Base-by-base conservation (phyloP, 2,329 filamentous ascomycete species). In the Helicocarpus griseus region DNA sequence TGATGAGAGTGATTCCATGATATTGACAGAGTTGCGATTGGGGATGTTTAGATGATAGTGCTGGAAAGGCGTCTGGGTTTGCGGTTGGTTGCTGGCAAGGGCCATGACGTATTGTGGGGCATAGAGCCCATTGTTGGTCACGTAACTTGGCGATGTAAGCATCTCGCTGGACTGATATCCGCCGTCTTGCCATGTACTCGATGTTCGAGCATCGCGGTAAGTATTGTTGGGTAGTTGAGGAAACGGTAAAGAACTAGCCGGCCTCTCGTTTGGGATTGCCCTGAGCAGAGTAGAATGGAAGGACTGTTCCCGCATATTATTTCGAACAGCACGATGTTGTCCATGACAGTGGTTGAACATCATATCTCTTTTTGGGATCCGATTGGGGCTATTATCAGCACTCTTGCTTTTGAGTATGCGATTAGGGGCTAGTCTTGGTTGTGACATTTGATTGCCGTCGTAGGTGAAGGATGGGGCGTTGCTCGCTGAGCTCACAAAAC, bases 371-470 rank as follows among this genome's bases (percentile, higher is more conserved):
- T 63, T 63, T 49, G 50, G 56, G 35, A 59, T 56, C 21, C 64
- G 58, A 8, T 80, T 75, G 14, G 84, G 84, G 65, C 84, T 87
- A 68, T 80, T 87, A 72, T 74, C 85, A 57, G 82, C 78, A 65
- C 83, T 86, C 57, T 71, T 78, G 11, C 83, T 81, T 66, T 87
- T 87, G 51, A 69, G 69, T 38, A 87, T 73, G 54, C 82, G 62
- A 31, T 49, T 33, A 33, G 36, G 13, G 21, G 31, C 13, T 24
- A 19, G 21, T 47, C 19, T 29, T 46, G 19, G 44, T 22, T 36
- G 19, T 24, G 44, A 24, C 19, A 14, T 47, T n/a, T 35, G 44
- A 29, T 2, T 17, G 11, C 31, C 22, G 11, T 36, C 14, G 21
- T 17, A 7, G 44, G 29, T 26, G 19, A 36, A 47, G 22, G 35